phyloP scores from a whole-genome alignment of 2,329 filamentous ascomycete genomes.

The Erysiphe pulchra region DNA sequence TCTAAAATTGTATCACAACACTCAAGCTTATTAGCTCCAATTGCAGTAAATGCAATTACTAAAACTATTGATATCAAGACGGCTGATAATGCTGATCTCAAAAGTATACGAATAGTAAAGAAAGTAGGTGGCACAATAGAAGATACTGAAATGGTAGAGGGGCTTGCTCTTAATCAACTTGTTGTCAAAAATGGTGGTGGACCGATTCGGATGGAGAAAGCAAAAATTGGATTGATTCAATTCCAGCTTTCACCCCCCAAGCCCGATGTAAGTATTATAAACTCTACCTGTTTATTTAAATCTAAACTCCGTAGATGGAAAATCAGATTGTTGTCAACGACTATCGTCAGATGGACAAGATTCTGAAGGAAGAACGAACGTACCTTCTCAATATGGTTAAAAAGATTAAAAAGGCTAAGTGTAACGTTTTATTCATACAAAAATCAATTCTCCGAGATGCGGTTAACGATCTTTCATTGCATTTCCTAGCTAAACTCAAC shows the following conservation, averaged over 20 bases:
- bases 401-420: conserved; percentile 99
- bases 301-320: conserved; percentile 45
- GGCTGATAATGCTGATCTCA: conserved; percentile 86
- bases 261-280: conserved; percentile 42
- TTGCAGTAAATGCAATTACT: conserved; percentile 90
- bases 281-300: background rate
- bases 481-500: conserved; percentile 92
- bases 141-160: conserved; percentile 91
- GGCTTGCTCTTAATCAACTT: conserved; percentile 71
- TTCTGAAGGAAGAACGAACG: conserved; percentile 93
- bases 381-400: conserved; percentile 98
- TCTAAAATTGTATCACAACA: conserved; percentile 98
- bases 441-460: conserved; percentile 96
- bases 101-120: conserved; percentile 92
- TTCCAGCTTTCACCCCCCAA: conserved; percentile 97
- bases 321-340: conserved; percentile 98
- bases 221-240: conserved; percentile 85
- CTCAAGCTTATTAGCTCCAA: conserved; percentile 80
- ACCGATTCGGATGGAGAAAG: conserved; percentile 86
- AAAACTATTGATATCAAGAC: conserved; percentile 91
- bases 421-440: conserved; percentile 92
- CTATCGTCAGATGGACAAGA: conserved; percentile 99
- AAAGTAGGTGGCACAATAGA: conserved; percentile 96
- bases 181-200: conserved; percentile 87
- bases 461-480: conserved; percentile 88